Evolutionary conservation across 2,329 filamentous ascomycete species (phyloP).

Genomic region (Esteya vermicola): DNA sequence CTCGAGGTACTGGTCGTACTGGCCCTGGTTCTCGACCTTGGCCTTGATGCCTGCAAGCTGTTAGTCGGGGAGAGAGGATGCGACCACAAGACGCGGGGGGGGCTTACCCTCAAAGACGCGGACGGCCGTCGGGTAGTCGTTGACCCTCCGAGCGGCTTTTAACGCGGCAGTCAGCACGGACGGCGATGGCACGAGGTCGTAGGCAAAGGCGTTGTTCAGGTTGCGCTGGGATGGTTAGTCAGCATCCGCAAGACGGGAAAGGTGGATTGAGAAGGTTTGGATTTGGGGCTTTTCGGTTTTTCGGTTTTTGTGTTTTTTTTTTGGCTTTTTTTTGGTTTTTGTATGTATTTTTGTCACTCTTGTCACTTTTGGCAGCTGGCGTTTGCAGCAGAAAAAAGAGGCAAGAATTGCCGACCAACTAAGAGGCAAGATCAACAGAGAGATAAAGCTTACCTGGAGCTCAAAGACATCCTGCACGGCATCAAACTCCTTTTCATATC

Average conservation of each 20-base stretch:
- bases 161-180: constrained; percentile 84
- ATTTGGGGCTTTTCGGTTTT: too few relatives aligned
- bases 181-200: constrained; percentile 95
- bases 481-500: constrained; percentile 99
- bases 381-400: too few relatives aligned
- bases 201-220: constrained; percentile 98
- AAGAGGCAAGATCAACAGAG: not conserved
- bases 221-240: constrained; percentile 44
- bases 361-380: too few relatives aligned
- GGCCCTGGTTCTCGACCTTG: constrained; percentile 96
- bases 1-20: constrained; percentile 92
- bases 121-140: constrained; percentile 96
- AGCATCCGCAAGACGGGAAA: not conserved
- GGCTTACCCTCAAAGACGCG: constrained; percentile 90
- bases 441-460: constrained; percentile 66
- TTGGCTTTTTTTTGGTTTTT: too few relatives aligned
- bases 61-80: not conserved
- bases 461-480: constrained; percentile 97
- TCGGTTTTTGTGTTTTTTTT: too few relatives aligned
- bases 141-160: constrained; percentile 86
- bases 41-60: constrained; percentile 72
- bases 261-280: too few relatives aligned
- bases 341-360: too few relatives aligned
- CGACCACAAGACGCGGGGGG: not conserved
- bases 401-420: too few relatives aligned